Base-by-base conservation (phyloP, 192 early-diverging fungal genomes). In the Backusella macrospora region DNA sequence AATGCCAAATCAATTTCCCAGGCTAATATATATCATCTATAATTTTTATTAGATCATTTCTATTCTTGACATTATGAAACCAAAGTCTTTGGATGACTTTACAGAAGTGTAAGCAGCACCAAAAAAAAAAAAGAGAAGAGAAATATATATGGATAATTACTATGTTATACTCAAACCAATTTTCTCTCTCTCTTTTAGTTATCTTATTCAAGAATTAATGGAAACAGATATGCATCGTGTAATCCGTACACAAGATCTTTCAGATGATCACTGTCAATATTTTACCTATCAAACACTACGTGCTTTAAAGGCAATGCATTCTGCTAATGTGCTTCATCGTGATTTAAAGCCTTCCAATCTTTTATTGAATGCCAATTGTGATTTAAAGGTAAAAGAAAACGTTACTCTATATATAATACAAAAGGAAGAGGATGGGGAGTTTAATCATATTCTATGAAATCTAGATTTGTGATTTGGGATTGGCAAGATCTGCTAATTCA, bases 141-240 rank as follows among this genome's bases (percentile, higher is more conserved):
- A 63, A 37, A 44, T 13, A 16, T 6, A 1, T 3, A 40, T 74
- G 18, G 1, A 13, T 45, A 16, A 21, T 4, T 0, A 40, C 14
- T 26, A 23, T 59, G 39, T 42, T 45, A 42, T 55, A 47, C 44
- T 49, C 45, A 42, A 15, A 14, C 23, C 10, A 52, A 7, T 45
- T 42, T 14, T 18, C 48, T 10, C 21, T 10, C 3, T 70, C n/a
- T n/a, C n/a, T 18, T 70, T 26, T 71, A 86, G 86, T 8, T 98
- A 98, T 76, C 85, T 99, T 75, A 96, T 98, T 39, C 95, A 98
- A 84, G 98, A 96, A 74, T 81, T 99, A 21, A 99, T 99, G 98
- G 98, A 99, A 83, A 96, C 98, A 37, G 98, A 99, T 80, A 89
- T 99, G 79, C 94, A 97, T 82, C 91, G 96, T 70, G 96, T 99